Percentiles rank a stretch among this genome's conserved stretches.
Conservation (phyloP, 345 rosid species). For the Eucalyptus erythrocorys region DNA sequence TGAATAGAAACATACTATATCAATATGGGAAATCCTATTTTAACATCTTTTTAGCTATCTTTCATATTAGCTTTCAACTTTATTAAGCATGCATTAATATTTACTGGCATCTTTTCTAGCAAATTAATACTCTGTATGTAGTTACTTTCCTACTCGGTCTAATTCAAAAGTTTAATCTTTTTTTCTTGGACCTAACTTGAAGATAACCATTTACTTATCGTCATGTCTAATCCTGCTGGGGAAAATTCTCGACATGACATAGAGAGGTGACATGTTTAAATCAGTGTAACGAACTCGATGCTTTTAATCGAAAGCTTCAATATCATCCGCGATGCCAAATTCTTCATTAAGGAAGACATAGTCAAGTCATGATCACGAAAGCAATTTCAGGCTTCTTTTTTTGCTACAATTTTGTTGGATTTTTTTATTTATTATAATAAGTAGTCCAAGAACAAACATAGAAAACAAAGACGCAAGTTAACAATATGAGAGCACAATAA, state of each 20-base stretch:
- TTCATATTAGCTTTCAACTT: background rate
- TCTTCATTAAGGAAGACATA: background rate
- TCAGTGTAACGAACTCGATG: background rate
- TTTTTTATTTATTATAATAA: background rate
- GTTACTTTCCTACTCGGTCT: background rate
- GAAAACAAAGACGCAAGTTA: background rate
- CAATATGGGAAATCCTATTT: background rate
- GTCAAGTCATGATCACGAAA: too few species aligned
- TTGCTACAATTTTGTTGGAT: background rate
- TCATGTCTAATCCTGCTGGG: background rate
- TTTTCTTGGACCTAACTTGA: background rate
- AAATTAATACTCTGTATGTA: background rate
- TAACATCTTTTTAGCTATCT: too few species aligned
- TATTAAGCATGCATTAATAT: background rate
- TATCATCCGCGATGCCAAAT: background rate
- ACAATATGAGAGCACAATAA: background rate
- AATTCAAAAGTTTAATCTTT: background rate
- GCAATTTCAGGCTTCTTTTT: background rate
- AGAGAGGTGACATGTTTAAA: background rate
- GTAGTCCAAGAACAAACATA: background rate
- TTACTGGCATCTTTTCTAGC: background rate
- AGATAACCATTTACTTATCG: background rate
- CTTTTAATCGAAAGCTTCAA: background rate
- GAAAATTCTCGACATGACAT: background rate
- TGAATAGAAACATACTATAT: background rate